These are phyloP conservation scores for Cucurbita moschata DNA, from an alignment of 306 rosid species.

Conservation along the genomic window DNA sequence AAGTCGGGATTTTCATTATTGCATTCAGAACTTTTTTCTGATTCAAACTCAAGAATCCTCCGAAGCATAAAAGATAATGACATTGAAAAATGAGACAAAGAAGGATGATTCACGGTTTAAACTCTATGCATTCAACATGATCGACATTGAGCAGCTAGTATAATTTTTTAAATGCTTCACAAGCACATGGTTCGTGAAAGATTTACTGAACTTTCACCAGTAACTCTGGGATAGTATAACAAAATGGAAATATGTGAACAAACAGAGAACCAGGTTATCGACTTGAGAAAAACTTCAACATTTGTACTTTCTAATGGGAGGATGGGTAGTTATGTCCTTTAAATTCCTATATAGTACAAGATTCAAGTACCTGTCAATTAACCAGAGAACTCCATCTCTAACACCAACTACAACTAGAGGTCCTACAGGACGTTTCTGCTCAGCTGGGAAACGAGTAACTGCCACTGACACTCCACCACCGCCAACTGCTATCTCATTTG, in stretches of 20 bases:
- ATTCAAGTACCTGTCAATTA: conserved; percentile 70
- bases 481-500: conserved; percentile 91
- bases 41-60: background rate
- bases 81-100: background rate
- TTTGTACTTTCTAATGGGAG: background rate
- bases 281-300: background rate
- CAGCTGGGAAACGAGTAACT: conserved; percentile 80
- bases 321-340: background rate
- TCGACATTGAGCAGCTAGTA: background rate
- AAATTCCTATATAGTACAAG: background rate
- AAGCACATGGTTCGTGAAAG: background rate
- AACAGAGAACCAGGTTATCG: background rate
- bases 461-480: conserved; percentile 98
- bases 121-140: background rate
- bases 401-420: conserved; percentile 91
- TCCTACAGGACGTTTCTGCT: conserved; percentile 97
- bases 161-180: background rate
- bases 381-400: conserved; percentile 98
- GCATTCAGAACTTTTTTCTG: background rate
- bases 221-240: background rate
- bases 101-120: background rate
- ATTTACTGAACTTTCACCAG: background rate
- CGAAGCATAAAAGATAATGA: background rate
- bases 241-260: background rate
- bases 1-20: background rate